Conservation (phyloP, 2,329 filamentous ascomycete species). For the Ophiocordyceps sinensis region DNA sequence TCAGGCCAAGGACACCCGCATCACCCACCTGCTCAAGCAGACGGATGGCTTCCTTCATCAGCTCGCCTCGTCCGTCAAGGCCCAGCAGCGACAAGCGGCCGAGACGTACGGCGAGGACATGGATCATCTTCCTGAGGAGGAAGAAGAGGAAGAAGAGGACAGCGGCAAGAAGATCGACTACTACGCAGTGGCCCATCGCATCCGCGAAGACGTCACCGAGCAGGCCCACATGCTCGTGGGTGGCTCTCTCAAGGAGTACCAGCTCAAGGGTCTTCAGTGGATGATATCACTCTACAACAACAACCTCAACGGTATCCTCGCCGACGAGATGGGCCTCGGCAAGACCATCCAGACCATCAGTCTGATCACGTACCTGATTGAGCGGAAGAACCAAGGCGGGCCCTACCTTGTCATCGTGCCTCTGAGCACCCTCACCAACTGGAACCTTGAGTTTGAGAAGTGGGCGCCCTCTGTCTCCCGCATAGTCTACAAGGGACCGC, state of each 20-base stretch:
- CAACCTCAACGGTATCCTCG: slow-evolving; percentile 96
- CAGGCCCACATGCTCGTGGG: slow-evolving; percentile 83
- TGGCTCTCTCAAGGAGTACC: slow-evolving; percentile 90
- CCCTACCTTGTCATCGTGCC: slow-evolving; percentile 96
- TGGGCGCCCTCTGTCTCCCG: slow-evolving; percentile 82
- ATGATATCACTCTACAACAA: slow-evolving; percentile 99
- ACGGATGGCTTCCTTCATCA: slow-evolving; percentile 96
- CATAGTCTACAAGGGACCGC: slow-evolving; percentile 95
- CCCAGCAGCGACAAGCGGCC: slow-evolving; percentile 73
- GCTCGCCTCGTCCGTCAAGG: slow-evolving; percentile 85
- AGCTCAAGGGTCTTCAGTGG: slow-evolving; percentile 97
- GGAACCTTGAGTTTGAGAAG: slow-evolving; percentile 97
- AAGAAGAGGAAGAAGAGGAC: slow-evolving; percentile 56
- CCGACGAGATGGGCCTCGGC: slow-evolving; percentile 98
- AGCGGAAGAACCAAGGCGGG: slow-evolving; percentile 81
- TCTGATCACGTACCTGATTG: slow-evolving; percentile 92
- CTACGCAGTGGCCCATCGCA: slow-evolving; percentile 92
- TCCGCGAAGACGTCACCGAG: slow-evolving; percentile 78
- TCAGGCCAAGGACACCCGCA: slow-evolving; percentile 98
- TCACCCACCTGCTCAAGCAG: slow-evolving; percentile 90
- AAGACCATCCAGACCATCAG: slow-evolving; percentile 99
- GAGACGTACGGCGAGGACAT: slow-evolving; percentile 60
- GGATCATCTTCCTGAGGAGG: slow-evolving; percentile 40
- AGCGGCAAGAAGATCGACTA: slow-evolving; percentile 82
- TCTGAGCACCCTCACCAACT: slow-evolving; percentile 92